These are phyloP conservation scores for Pyrenula massariospora DNA, from an alignment of 495 filamentous ascomycete genomes.

Conservation along the genomic window DNA sequence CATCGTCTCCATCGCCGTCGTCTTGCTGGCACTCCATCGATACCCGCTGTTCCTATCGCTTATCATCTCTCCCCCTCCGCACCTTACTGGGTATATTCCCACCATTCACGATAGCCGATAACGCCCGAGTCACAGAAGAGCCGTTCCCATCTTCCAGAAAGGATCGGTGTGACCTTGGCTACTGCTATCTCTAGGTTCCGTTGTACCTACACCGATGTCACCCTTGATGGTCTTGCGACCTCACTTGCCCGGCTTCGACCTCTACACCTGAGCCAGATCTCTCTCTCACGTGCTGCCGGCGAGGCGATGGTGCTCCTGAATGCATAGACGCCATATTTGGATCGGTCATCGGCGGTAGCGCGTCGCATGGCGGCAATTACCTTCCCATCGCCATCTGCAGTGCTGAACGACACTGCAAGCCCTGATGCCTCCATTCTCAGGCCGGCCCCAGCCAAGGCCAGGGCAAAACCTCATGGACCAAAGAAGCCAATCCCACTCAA, in stretches of 20 bases:
- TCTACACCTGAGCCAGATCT: too few relatives aligned
- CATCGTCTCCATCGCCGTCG: too few relatives aligned
- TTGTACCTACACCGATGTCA: too few relatives aligned
- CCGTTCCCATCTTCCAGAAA: background rate
- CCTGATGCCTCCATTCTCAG: conserved; percentile 12
- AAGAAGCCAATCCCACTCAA: conserved; percentile 7
- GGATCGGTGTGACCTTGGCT: background rate
- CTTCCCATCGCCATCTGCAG: conserved; percentile 52
- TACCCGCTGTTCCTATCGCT: background rate
- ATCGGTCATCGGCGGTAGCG: background rate
- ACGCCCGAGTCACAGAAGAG: background rate
- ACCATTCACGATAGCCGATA: background rate
- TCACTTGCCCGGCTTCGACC: too few relatives aligned
- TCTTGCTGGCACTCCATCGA: too few relatives aligned
- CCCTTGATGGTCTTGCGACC: too few relatives aligned
- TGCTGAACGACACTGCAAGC: conserved; percentile 34
- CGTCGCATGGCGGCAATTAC: conserved; percentile 48
- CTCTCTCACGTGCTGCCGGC: too few relatives aligned
- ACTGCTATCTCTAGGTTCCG: background rate
- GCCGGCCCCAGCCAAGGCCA: conserved; percentile 1
- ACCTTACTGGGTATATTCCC: background rate
- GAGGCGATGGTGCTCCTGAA: too few relatives aligned
- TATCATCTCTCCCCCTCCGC: background rate
- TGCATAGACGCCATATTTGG: too few relatives aligned
- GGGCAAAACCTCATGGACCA: conserved; percentile 7